Evolutionary conservation across 2,329 filamentous ascomycete genomes (phyloP).

Genomic region (Botrytis fragariae): DNA sequence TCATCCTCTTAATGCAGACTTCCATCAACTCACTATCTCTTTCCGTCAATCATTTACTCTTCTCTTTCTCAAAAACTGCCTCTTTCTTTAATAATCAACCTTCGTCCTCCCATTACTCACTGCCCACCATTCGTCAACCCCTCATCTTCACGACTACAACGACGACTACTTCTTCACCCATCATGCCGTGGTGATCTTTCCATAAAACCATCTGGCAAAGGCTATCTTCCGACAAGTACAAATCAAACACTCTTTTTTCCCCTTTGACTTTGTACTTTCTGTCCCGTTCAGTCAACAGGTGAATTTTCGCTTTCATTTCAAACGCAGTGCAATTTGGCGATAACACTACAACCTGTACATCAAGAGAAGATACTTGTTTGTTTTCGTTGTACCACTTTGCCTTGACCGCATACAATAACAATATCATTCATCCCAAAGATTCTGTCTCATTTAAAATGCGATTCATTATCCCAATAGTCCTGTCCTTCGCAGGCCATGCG

Average conservation of each 20-base stretch:
- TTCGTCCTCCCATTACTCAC: background rate
- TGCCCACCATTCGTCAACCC: background rate
- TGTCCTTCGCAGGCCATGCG: conserved; percentile 6
- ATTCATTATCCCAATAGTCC: background rate
- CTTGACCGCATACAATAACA: conserved; percentile 6
- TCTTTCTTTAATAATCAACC: background rate
- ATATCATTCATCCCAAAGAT: background rate
- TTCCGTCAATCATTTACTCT: background rate
- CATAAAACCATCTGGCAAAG: background rate
- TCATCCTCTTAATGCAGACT: background rate
- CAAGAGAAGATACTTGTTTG: background rate
- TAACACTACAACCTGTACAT: conserved; percentile 3
- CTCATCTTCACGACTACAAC: background rate
- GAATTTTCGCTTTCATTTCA: conserved; percentile 8
- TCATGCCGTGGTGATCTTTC: background rate
- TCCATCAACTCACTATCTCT: background rate
- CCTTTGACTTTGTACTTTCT: background rate
- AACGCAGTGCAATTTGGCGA: background rate
- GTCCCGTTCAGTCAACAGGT: conserved; percentile 7
- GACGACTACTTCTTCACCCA: background rate
- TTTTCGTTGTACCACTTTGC: conserved; percentile 13
- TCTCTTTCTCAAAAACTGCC: background rate
- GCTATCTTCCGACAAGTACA: background rate
- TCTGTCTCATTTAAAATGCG: background rate
- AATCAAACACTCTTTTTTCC: background rate